Evolutionary conservation across 345 rosid species (phyloP), one percentile per base, ranked within the genome.

Genomic region (Lumnitzera littorea): DNA sequence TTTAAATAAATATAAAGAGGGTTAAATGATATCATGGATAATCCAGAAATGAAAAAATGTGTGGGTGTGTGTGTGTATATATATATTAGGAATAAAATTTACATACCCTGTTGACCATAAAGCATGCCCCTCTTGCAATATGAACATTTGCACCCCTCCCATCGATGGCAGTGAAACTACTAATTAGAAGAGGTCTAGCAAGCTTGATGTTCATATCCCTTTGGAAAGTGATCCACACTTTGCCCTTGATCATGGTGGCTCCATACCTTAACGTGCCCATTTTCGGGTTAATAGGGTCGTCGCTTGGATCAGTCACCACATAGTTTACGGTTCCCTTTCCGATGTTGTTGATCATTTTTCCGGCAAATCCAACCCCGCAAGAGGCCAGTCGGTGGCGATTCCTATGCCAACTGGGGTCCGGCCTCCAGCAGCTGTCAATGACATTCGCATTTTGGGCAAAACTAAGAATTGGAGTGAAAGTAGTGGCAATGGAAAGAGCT

Each of bases 141-240:
- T 85, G 84, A 50, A 81, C 82, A 12, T 65, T 73, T 7, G 62
- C 81, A 17, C 94, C 88, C 0, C 89, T 85, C 9, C 83, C 94
- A 52, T 89, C 96, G n/a, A 92, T 79, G 67, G 88, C 57, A 0
- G 91, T 87, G 74, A 75, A 79, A 76, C 91, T 84, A 43, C 91
- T 73, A 31, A 89, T 65, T 17, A 89, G 70, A 23, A 89, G 88
- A 2, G 84, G 83, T 47, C 72, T 84, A 3, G 61, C 72, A 12
- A 87, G 87, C 15, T 62, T 65, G 61, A 87, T 85, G 27, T 64
- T 54, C 94, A 85, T 89, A 75, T 80, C 64, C 43, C 65, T 84
- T 57, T 76, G 24, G 65, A 89, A 87, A 41, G 91, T 89, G 67
- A 89, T 85, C 86, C 91, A 92, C 3, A 69, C 75, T 57, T 81